Conservation (phyloP, 129 eudicot genomes). For the Pseudognaphalium luteoalbum region DNA sequence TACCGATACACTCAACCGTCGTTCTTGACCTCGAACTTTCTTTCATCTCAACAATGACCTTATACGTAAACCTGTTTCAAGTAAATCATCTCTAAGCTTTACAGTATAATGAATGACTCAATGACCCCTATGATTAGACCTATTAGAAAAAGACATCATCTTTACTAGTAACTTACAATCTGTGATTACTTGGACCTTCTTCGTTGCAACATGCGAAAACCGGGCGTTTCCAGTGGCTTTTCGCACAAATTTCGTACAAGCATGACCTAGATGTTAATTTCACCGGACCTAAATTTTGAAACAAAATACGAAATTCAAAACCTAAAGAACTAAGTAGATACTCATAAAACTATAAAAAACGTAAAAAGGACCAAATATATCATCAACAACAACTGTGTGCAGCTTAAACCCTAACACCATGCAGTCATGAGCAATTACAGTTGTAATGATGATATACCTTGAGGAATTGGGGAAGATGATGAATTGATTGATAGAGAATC, state of each 20-base stretch:
- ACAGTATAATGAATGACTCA: not conserved
- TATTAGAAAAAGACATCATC: not conserved
- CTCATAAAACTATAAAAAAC: not conserved
- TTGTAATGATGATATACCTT: slow-evolving; percentile 26
- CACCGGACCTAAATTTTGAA: slow-evolving; percentile 19
- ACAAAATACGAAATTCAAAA: not conserved
- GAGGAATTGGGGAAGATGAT: slow-evolving; percentile 23
- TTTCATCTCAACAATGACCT: slow-evolving; percentile 41
- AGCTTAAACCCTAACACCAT: slow-evolving; percentile 9
- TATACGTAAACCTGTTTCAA: slow-evolving; percentile 54
- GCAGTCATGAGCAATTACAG: slow-evolving; percentile 21
- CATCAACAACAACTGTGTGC: not conserved
- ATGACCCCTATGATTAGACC: not conserved
- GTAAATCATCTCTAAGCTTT: slow-evolving; percentile 19
- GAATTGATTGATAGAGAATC: slow-evolving; percentile 16
- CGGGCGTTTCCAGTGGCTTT: slow-evolving; percentile 45
- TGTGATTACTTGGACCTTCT: slow-evolving; percentile 44
- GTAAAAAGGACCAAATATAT: slow-evolving; percentile 2
- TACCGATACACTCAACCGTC: slow-evolving; percentile 47
- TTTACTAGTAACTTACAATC: slow-evolving; percentile 38
- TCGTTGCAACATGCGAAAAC: slow-evolving; percentile 44
- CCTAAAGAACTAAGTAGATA: slow-evolving; percentile 1
- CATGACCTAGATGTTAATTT: slow-evolving; percentile 41
- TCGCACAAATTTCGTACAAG: slow-evolving; percentile 49
- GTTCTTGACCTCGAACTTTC: slow-evolving; percentile 20